These are phyloP conservation scores for Pseudogymnoascus sp. DNA, from an alignment of 2,329 filamentous ascomycete genomes.

Conservation along the genomic window DNA sequence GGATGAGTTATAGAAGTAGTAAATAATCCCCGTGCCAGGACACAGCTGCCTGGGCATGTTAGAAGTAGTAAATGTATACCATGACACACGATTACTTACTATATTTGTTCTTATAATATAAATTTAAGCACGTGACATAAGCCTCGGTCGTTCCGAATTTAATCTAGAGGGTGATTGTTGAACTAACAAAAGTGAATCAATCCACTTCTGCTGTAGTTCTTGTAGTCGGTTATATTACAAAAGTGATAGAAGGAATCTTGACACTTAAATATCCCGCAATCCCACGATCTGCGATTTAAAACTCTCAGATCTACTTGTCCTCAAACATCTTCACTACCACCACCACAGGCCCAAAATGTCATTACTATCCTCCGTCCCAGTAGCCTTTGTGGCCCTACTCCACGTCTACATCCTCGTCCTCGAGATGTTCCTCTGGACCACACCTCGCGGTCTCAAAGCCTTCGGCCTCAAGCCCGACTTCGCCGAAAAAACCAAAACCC, in stretches of 20 bases:
- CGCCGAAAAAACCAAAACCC: slow-evolving; percentile 35
- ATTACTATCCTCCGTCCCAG: slow-evolving; percentile 28
- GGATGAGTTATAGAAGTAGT: slow-evolving; percentile 8
- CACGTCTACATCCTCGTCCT: slow-evolving; percentile 42
- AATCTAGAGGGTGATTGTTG: not conserved
- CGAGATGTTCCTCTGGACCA: slow-evolving; percentile 43
- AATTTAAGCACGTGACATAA: not conserved
- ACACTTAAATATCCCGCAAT: not conserved
- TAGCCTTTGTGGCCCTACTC: slow-evolving; percentile 32
- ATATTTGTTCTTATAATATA: not conserved
- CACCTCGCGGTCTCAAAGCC: slow-evolving; percentile 35
- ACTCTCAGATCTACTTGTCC: not conserved
- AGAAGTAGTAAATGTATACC: slow-evolving; percentile 4
- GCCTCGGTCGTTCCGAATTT: not conserved
- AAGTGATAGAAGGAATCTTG: not conserved
- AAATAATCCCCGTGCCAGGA: not conserved
- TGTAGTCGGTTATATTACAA: too few relatives aligned
- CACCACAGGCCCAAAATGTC: slow-evolving; percentile 24
- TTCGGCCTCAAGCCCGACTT: slow-evolving; percentile 38
- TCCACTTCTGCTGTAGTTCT: too few relatives aligned
- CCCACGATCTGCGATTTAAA: not conserved
- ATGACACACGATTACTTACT: not conserved
- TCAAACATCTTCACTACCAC: not conserved
- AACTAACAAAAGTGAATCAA: too few relatives aligned
- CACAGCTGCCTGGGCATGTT: not conserved